Evolutionary conservation across 129 eudicot species (phyloP), one percentile per base, ranked within the genome.

Genomic region (Cynara cardunculus): DNA sequence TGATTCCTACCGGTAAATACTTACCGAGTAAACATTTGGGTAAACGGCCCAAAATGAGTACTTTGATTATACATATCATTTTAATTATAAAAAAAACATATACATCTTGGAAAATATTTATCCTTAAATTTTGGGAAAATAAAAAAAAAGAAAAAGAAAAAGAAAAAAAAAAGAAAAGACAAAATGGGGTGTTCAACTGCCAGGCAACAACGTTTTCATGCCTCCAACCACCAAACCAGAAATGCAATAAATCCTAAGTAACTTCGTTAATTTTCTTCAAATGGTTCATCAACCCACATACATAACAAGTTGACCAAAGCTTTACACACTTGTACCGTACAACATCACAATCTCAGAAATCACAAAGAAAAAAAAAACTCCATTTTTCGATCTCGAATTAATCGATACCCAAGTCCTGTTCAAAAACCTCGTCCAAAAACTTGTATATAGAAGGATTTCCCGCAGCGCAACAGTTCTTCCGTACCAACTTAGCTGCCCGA

Each of bases 251-350:
- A 30, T 59, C 70, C 11, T 0, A 21, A 13, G 37, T 37, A 25
- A 65, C 25, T 65, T 65, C 65, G 26, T 22, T 39, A 66, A 49
- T 53, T 79, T 79, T 25, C 83, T 79, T 71, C 34, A 44, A 78
- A 39, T 79, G 83, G 83, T 82, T 82, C 78, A 76, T 77, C 86
- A 83, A 83, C 74, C 82, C 34, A 76, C 53, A 69, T 39, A 76
- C 53, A 69, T 39, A 5, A 71, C 80, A 76, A 61, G 82, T 83
- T 77, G 86, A 83, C 86, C 14, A n/a, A 19, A 11, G 66, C 73
- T 77, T 59, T 59, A 12, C n/a, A 7, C 13, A 22, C 8, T 76
- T 76, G 73, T 76, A 82, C 82, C 53, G 53, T 35, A 76, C 31
- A 75, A 32, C 44, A 32, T 69, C 44, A 16, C 7, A 25, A 16